Evolutionary conservation across 352 stramenopile genomes (phyloP).

Genomic region (Blastocystis sp.): DNA sequence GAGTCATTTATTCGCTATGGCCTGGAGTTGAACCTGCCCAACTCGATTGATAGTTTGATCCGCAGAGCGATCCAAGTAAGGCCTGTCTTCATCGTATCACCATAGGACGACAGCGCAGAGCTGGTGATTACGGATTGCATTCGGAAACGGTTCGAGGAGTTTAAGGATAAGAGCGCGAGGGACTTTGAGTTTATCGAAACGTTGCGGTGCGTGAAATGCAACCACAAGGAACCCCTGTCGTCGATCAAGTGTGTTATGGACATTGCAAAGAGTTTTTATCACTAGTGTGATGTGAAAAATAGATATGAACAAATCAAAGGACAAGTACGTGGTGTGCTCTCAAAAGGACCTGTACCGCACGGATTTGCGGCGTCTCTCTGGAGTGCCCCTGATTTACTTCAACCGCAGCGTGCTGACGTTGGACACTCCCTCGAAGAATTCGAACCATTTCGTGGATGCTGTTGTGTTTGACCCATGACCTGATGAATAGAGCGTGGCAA

Average conservation of each 20-base stretch:
- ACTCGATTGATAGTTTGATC: conserved; percentile 62
- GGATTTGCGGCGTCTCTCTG: conserved; percentile 41
- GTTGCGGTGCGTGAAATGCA: conserved; percentile 23
- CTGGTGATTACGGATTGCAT: conserved; percentile 53
- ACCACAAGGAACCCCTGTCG: conserved; percentile 55
- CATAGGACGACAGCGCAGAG: conserved; percentile 25
- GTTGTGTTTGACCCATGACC: not conserved
- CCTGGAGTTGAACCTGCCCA: conserved; percentile 57
- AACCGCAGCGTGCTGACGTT: conserved; percentile 57
- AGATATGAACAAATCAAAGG: conserved; percentile 66
- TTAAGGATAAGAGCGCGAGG: conserved; percentile 25
- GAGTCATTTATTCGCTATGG: conserved; percentile 66
- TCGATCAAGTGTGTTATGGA: conserved; percentile 57
- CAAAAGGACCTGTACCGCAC: conserved; percentile 52
- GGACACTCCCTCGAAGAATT: conserved; percentile 55
- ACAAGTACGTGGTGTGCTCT: conserved; percentile 60
- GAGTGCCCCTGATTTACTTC: conserved; percentile 63
- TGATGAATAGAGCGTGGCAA: conserved; percentile 49
- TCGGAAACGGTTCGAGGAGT: conserved; percentile 54
- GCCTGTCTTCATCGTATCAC: not conserved
- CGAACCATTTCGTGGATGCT: conserved; percentile 44
- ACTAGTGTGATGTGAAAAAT: not conserved
- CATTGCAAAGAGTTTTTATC: conserved; percentile 34
- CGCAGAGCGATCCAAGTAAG: conserved; percentile 39
- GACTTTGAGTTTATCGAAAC: conserved; percentile 54